Base-by-base conservation (phyloP, 2,329 filamentous ascomycete species). In the Colletotrichum sp. region DNA sequence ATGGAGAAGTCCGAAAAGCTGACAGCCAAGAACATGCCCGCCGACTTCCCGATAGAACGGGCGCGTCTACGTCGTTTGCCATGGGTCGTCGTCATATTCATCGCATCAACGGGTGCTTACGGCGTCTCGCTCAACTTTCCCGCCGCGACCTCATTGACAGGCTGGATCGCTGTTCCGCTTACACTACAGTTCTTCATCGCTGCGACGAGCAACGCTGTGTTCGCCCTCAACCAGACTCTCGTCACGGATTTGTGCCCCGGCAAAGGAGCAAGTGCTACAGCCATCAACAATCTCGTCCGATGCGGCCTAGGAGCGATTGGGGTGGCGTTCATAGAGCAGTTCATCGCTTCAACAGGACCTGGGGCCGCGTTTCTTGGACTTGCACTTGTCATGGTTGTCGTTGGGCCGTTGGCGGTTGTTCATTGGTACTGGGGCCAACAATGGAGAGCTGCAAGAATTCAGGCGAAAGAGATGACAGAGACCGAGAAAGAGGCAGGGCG, bases 21-120 rank as follows among this genome's bases (percentile, higher is more conserved):
- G 77, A 73, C 81, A 77, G 74, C 79, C 2, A 79, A 83, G 75
- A 78, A 77, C 68, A 65, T 78, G n/a, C 76, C 77, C 13, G 77
- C 72, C 1, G 83, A 87, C 65, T 88, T 89, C 68, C 85, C 85
- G 1, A 84, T 88, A 73, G 87, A 87, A 75, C 80, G 80, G 14
- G 82, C 84, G 5, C 81, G 85, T 1, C 81, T 88, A 26, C 80
- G 81, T n/a, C 82, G 84, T 66, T 80, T 86, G 7, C 85, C 84
- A 48, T 86, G 83, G 82, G 82, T 87, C 43, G 26, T 67, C n/a
- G 34, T 75, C 13, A 34, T 58, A 73, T 81, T 82, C 9, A 77
- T 79, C 2, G 62, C 84, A 4, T 86, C 88, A 76, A 80, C 83
- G 5, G 69, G 82, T 4, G 79, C 80, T 24, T 86, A 87, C 62